Percentiles rank a stretch among this genome's conserved stretches.
These are phyloP conservation scores for Carex cristatella DNA, from an alignment of 176 grass and related monocot species.

Conservation along the genomic window DNA sequence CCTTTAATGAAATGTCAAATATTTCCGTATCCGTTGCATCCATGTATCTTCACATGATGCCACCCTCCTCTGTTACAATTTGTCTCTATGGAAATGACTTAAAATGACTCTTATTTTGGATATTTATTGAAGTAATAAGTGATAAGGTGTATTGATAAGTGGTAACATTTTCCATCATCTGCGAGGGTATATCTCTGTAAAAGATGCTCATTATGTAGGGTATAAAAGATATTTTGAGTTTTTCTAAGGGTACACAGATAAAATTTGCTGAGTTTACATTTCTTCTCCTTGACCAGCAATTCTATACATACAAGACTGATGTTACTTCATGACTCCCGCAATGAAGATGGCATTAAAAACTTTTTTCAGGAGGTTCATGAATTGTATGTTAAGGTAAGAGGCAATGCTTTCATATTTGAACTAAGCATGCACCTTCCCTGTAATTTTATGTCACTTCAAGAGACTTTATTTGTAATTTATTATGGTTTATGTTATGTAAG, in stretches of 20 bases:
- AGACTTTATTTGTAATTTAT: neutral
- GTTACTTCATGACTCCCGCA: constrained; percentile 74
- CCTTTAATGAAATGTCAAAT: neutral
- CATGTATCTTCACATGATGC: neutral
- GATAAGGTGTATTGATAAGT: neutral
- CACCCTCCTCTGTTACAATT: neutral
- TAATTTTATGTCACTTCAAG: neutral
- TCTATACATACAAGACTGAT: constrained; percentile 77
- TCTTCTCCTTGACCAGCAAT: constrained; percentile 33
- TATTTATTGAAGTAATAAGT: neutral
- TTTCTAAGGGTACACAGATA: neutral
- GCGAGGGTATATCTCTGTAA: neutral
- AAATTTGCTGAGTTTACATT: constrained; percentile 1
- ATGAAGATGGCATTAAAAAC: constrained; percentile 72
- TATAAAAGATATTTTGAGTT: neutral
- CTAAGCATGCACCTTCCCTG: neutral
- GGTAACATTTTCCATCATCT: neutral
- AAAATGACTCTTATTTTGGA: neutral
- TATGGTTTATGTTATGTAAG: neutral
- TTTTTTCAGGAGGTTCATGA: constrained; percentile 92
- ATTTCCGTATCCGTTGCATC: neutral
- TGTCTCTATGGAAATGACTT: neutral
- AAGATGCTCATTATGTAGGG: neutral
- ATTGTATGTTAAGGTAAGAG: constrained; percentile 78
- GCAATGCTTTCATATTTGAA: constrained; percentile 4